Evolutionary conservation across 2,329 filamentous ascomycete genomes (phyloP), one percentile per base, ranked within the genome.

Genomic region (Alternaria angustiovoidea): DNA sequence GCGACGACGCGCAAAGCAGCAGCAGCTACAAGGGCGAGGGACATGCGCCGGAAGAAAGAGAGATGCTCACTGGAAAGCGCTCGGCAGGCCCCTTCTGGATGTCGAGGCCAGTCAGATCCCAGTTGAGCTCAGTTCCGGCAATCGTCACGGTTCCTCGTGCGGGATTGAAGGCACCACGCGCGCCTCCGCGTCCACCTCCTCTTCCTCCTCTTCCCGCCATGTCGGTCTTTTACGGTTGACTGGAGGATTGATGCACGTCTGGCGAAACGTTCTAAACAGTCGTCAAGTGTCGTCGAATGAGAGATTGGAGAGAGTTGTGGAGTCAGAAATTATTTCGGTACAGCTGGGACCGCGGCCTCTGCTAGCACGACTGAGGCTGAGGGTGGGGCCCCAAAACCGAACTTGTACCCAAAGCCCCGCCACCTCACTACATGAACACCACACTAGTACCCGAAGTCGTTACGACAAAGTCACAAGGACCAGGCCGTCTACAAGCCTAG

Each of bases 101-200:
- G 24, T 80, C 76, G 42, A 80, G 72, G 58, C 80, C 77, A 56
- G 69, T 70, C 54, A 79, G 70, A 57, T 80, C 79, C 78, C 77
- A 80, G 48, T 77, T 74, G 56, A 81, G 64, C 59, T 81, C 80
- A 7, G 79, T 77, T 56, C 80, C 80, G 38, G 74, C 80, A 64
- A 81, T 81, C 62, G 75, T 78, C 55, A 79, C 73, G 36, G 68
- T 75, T 7, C 74, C 71, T 49, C 72, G 75, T 46, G 67, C 66
- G n/a, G 66, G 63, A 54, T 69, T 70, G 59, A 72, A 71, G 32
- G 62, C 68, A 39, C 75, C 75, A 7, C 74, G 70, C 41, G 68
- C 72, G 44, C 72, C 71, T 28, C 70, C 70, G 32, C 69, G 62
- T n/a, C 51, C 66, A 26, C 71, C 70, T 24, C 76, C 72, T 30